Percentiles rank a stretch among this genome's conserved stretches.
Conservation (phyloP, 2,329 filamentous ascomycete species). For the Malbranchea zuffiana region DNA sequence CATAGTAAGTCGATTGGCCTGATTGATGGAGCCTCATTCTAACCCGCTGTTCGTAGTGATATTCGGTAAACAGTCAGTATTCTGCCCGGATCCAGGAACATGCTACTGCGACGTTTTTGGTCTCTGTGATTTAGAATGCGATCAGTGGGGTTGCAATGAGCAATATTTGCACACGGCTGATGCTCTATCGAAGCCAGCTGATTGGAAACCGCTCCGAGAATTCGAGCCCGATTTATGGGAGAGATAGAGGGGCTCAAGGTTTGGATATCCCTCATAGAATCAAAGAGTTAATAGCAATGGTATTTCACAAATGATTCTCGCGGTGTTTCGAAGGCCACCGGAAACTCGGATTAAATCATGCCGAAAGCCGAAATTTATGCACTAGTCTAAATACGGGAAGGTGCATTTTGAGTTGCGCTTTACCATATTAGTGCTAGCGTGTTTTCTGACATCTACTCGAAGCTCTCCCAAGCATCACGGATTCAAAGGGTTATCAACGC, state of each 20-base stretch:
- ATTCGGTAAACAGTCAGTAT: slow-evolving; percentile 13
- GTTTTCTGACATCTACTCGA: neutral
- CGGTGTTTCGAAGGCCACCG: too few relatives aligned
- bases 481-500: neutral
- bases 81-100: slow-evolving; percentile 11
- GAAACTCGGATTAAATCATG: too few relatives aligned
- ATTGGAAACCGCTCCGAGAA: slow-evolving; percentile 4
- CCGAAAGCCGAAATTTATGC: neutral
- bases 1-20: slow-evolving; percentile 27
- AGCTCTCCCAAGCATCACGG: neutral
- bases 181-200: slow-evolving; percentile 1
- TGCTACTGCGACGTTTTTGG: slow-evolving; percentile 19
- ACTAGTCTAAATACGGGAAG: neutral
- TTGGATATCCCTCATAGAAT: too few relatives aligned
- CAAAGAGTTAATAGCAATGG: too few relatives aligned
- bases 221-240: slow-evolving; percentile 4
- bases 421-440: neutral
- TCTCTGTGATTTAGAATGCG: slow-evolving; percentile 12
- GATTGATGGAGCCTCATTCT: neutral
- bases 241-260: too few relatives aligned
- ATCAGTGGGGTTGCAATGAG: neutral
- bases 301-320: too few relatives aligned
- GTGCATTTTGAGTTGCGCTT: neutral
- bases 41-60: slow-evolving; percentile 9
- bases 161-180: slow-evolving; percentile 1